Conservation (phyloP, 768 basidiomycete species). For the Mycena latifolia region DNA sequence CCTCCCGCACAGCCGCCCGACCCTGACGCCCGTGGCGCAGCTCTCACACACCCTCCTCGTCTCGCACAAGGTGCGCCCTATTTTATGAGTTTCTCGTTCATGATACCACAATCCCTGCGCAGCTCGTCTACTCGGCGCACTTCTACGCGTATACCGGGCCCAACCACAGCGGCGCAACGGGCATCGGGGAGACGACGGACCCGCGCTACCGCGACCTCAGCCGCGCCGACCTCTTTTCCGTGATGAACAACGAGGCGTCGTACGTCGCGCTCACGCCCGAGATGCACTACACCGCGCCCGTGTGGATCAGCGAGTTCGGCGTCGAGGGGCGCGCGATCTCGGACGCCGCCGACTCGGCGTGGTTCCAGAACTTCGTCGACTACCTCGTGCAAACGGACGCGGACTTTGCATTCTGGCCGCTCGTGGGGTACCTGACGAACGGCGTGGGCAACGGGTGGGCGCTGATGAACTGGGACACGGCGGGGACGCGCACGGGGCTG, state of each 20-base stretch:
- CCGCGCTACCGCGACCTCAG: conserved; percentile 32
- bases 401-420: conserved; percentile 33
- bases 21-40: conserved; percentile 19
- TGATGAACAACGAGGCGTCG: conserved; percentile 13
- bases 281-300: conserved; percentile 37
- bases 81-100: too few relatives aligned
- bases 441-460: too few relatives aligned
- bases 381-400: conserved; percentile 29
- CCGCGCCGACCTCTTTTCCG: conserved; percentile 23
- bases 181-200: conserved; percentile 33
- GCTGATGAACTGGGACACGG: conserved; percentile 33
- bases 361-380: conserved; percentile 32
- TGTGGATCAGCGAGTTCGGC: conserved; percentile 35
- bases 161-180: conserved; percentile 33
- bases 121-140: conserved; percentile 36
- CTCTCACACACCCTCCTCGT: conserved; percentile 30
- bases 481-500: conserved; percentile 19
- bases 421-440: conserved; percentile 34
- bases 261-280: conserved; percentile 29
- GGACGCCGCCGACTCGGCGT: neutral
- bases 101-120: neutral
- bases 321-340: conserved; percentile 16
- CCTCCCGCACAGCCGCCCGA: conserved; percentile 31
- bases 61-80: conserved; percentile 30
- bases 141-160: conserved; percentile 37